Base-by-base conservation (phyloP, 139 green algal species). In the Gonium pectorale region DNA sequence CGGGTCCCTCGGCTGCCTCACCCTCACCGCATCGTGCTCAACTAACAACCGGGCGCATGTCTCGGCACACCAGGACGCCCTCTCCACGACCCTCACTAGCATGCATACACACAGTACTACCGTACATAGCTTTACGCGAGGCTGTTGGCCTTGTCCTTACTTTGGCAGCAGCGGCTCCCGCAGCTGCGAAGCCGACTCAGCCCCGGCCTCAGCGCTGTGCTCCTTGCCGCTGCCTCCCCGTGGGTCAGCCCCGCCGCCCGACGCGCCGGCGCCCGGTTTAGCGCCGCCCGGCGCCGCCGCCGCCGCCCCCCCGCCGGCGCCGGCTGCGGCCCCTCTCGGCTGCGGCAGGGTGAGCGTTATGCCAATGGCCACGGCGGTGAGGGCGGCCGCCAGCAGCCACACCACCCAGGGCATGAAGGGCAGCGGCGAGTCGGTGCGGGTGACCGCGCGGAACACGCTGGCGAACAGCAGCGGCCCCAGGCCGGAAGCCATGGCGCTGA, bases 381-480 rank as follows among this genome's bases (percentile, higher is more conserved):
- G 44, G 40, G 2, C 69, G 1, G 85, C 79, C 52, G 73, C 78
- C 49, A 78, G 5, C 26, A 44, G 71, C 78, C 83, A 89, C 31
- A 83, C 73, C 60, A 79, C 41, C 77, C 87, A 89, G 37, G 94
- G 92, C 60, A 92, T 90, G 70, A 86, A 90, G n/a, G 85, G 87
- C 64, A 93, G 68, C 27, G 49, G 56, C 3, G 88, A 91, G 21
- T 91, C 92, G 26, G 83, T 86, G 31, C 86, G 81, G 21, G 91
- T 94, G 85, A 94, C 94, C 27, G 67, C 73, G 1, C 88, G 67
- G 75, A 97, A 97, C 15, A 97, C 80, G 22, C 73, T 60, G 0
- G 94, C 92, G 87, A 95, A 97, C 0, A 91, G 22, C 27, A 97
- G 72, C 0, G 94, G 94, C 2, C 94, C 94, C 33, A 94, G 54